Conservation (phyloP, 768 basidiomycete genomes). For the Trametes meyenii region DNA sequence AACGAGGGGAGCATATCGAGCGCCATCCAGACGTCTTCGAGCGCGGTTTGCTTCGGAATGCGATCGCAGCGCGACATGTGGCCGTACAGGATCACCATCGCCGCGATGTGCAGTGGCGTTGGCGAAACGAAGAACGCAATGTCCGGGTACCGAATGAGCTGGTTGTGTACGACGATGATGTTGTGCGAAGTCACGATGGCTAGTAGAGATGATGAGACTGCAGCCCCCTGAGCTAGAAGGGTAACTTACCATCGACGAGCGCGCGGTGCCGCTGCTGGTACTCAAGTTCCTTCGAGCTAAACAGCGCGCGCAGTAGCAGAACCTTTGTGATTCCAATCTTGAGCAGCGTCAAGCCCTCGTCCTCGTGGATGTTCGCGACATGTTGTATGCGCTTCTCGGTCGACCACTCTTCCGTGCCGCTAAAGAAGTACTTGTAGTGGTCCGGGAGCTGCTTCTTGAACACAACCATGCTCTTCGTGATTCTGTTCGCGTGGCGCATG, state of each 20-base stretch:
- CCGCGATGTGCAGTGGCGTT: slow-evolving; percentile 85
- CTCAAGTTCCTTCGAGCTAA: slow-evolving; percentile 72
- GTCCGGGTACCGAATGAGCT: slow-evolving; percentile 82
- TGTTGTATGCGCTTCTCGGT: slow-evolving; percentile 65
- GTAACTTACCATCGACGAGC: slow-evolving; percentile 69
- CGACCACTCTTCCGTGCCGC: slow-evolving; percentile 77
- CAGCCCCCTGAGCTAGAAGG: background rate
- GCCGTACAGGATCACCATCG: slow-evolving; percentile 89
- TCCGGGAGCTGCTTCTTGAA: slow-evolving; percentile 73
- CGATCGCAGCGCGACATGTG: slow-evolving; percentile 79
- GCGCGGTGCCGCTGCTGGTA: slow-evolving; percentile 70
- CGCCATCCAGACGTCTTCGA: slow-evolving; percentile 86
- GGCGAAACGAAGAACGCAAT: slow-evolving; percentile 89
- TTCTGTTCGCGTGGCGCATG: slow-evolving; percentile 76
- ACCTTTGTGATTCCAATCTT: slow-evolving; percentile 85
- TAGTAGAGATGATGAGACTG: slow-evolving; percentile 29
- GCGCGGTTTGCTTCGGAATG: slow-evolving; percentile 62
- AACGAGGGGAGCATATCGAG: slow-evolving; percentile 87
- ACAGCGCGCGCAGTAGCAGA: slow-evolving; percentile 74
- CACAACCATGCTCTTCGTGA: slow-evolving; percentile 75
- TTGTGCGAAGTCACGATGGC: slow-evolving; percentile 89
- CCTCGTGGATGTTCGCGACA: slow-evolving; percentile 75
- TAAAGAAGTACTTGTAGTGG: slow-evolving; percentile 72
- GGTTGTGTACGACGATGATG: slow-evolving; percentile 81
- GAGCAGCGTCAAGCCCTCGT: slow-evolving; percentile 79